phyloP scores from a whole-genome alignment of 2,329 filamentous ascomycete genomes.

The Chaetomium sp. region DNA sequence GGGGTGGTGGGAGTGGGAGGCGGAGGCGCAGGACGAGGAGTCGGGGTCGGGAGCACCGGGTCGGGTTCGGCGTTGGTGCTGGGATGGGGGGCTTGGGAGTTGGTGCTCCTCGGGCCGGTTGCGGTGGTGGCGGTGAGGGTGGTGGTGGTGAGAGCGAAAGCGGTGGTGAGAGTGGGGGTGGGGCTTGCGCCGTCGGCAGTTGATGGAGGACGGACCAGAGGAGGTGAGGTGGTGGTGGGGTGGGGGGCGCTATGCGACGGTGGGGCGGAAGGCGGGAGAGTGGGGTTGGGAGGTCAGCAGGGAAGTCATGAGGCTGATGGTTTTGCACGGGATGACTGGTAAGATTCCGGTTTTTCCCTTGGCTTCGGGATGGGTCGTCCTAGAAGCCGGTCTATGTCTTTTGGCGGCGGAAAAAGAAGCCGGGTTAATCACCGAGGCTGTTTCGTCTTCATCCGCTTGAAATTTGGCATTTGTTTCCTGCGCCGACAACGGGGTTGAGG shows the following conservation, averaged over 20 bases:
- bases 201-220: slow-evolving; percentile 1
- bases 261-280: slow-evolving; percentile 7
- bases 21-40: slow-evolving; percentile 44
- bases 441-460: neutral
- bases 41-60: slow-evolving; percentile 39
- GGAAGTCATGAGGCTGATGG: slow-evolving; percentile 19
- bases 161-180: slow-evolving; percentile 2
- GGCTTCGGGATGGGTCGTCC: neutral
- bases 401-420: neutral
- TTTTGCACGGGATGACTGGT: neutral
- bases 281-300: slow-evolving; percentile 12
- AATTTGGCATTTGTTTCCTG: neutral
- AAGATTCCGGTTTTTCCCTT: slow-evolving; percentile 15
- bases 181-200: slow-evolving; percentile 13
- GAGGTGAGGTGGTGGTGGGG: neutral
- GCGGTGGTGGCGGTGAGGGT: neutral
- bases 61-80: slow-evolving; percentile 17
- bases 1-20: slow-evolving; percentile 15
- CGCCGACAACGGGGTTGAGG: neutral
- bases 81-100: neutral
- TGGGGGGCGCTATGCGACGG: neutral
- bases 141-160: neutral
- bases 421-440: neutral
- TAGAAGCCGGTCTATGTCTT: neutral
- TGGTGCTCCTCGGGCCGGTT: neutral